Percentiles rank a stretch among this genome's conserved stretches.
Evolutionary conservation across 768 basidiomycete genomes (phyloP).

Genomic region (Naematelia encephala): DNA sequence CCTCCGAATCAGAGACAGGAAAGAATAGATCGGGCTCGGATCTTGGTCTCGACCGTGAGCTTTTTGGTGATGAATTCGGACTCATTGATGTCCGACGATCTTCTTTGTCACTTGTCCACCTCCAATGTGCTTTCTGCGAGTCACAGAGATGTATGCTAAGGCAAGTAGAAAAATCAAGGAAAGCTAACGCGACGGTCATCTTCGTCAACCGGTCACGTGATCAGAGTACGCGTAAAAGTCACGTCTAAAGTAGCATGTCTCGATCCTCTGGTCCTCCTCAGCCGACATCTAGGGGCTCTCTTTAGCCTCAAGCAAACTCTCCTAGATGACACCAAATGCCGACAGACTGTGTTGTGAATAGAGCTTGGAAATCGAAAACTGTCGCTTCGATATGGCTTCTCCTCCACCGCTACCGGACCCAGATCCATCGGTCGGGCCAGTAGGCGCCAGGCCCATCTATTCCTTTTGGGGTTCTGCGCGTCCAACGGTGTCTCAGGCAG

Average conservation of each 20-base stretch:
- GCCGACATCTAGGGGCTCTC: too few species aligned
- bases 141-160: neutral
- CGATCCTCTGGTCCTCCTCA: too few species aligned
- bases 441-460: neutral
- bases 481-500: neutral
- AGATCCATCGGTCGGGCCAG: neutral
- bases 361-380: neutral
- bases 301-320: too few species aligned
- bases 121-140: neutral
- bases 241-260: neutral
- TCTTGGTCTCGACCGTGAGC: slow-evolving; percentile 7
- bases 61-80: slow-evolving; percentile 3
- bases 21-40: slow-evolving; percentile 45
- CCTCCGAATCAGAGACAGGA: slow-evolving; percentile 37
- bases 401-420: neutral
- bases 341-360: too few species aligned
- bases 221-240: neutral
- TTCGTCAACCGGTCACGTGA: neutral
- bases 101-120: neutral
- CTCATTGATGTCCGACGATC: neutral
- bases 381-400: neutral
- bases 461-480: neutral
- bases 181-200: neutral
- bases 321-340: too few species aligned
- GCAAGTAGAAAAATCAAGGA: neutral